phyloP scores from a whole-genome alignment of 805 yeast genomes.

The Vanderwaltozyma yarrowii region DNA sequence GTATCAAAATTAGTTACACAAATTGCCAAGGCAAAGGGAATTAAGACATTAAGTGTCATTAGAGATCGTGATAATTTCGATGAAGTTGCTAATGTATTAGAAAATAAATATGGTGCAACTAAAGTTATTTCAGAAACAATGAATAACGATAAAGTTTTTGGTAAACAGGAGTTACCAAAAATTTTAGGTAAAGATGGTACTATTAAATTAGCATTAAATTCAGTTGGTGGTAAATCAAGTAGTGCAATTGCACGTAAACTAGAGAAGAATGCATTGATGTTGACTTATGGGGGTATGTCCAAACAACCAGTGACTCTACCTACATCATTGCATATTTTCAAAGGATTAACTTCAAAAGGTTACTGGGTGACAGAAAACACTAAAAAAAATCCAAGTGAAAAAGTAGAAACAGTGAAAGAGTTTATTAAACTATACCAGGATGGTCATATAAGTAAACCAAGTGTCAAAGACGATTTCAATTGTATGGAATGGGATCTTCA shows the following conservation, averaged over 20 bases:
- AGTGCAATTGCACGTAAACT: conserved; percentile 78
- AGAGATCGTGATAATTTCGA: conserved; percentile 76
- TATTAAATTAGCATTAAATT: conserved; percentile 74
- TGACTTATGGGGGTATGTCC: conserved; percentile 97
- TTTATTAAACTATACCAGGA: conserved; percentile 48
- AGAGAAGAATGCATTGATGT: conserved; percentile 59
- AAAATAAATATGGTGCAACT: conserved; percentile 63
- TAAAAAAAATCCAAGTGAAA: conserved; percentile 47
- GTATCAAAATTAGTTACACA: conserved; percentile 91
- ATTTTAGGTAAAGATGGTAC: conserved; percentile 35
- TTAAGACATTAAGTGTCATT: conserved; percentile 77
- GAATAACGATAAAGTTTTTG: conserved; percentile 58
- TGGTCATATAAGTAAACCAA: conserved; percentile 46
- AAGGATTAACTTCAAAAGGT: conserved; percentile 75
- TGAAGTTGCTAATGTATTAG: conserved; percentile 45
- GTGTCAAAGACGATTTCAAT: conserved; percentile 29
- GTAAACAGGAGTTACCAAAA: conserved; percentile 40
- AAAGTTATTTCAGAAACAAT: conserved; percentile 82
- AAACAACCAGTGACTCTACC: conserved; percentile 90
- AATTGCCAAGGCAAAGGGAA: conserved; percentile 65
- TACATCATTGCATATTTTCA: conserved; percentile 81
- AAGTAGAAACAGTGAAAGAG: conserved; percentile 43
- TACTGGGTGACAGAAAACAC: conserved; percentile 83
- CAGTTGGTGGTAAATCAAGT: conserved; percentile 86
- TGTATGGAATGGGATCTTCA: conserved; percentile 28